Evolutionary conservation across 1,139 yeast genomes (phyloP), one percentile per base, ranked within the genome.

Genomic region (Sporopachydermia cereana): DNA sequence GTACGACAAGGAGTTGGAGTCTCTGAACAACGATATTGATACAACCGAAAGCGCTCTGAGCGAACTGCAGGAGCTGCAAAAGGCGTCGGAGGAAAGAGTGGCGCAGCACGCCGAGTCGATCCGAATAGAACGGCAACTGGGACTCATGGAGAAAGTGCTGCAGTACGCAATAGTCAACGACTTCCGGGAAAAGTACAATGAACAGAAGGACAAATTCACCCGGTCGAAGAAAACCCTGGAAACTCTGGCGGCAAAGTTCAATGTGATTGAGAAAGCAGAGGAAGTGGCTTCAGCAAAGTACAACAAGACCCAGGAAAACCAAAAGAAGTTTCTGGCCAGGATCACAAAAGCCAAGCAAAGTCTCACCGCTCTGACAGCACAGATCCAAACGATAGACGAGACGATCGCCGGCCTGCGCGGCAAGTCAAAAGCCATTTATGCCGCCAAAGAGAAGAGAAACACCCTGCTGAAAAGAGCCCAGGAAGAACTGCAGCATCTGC

Each of bases 1-100:
- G 7, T 62, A 75, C 16, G 88, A 84, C 53, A 59, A 54, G 3
- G 61, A 62, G 25, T 59, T 66, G 45, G 54, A 56, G 7, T 57
- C 61, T 18, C 57, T 73, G 3, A 55, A 56, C 1, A 60, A 63
- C n/a, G 51, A 55, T 20, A 42, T 46, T 7, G 52, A 53, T n/a
- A 46, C 56, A 2, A 58, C 64, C 4, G 63, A 65, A 21, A 56
- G 50, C 3, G 59, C 60, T 24, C 54, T 72, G 30, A 52, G 54
- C 2, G 52, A 53, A n/a, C 57, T 74, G 24, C 52, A 57, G 14
- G 57, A 53, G 14, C 71, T 70, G 46, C 51, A 51, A 54, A 36
- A 48, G 54, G 14, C 59, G 47, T 24, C 63, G 55, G 20, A 52
- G 48, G 55, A 48, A 34, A 49, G 58, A 48, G 61, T 58, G 3